phyloP scores from a whole-genome alignment of 2,329 filamentous ascomycete species.

The Akanthomyces dipterigenus region DNA sequence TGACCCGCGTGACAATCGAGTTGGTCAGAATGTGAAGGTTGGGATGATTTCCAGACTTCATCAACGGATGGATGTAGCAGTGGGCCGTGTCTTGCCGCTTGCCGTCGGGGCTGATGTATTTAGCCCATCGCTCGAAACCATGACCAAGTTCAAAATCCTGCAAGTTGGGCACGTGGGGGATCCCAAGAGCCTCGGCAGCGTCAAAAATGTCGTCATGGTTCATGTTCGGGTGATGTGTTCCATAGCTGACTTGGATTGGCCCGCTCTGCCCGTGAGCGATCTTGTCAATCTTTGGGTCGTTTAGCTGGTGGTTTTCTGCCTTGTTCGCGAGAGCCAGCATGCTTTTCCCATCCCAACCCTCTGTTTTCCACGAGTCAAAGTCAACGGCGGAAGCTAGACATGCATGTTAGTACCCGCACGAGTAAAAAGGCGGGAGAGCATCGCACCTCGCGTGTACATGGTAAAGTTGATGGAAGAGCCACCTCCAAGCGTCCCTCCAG shows the following conservation, averaged over 20 bases:
- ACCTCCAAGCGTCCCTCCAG: slow-evolving; percentile 24
- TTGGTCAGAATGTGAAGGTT: slow-evolving; percentile 50
- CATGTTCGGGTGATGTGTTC: slow-evolving; percentile 31
- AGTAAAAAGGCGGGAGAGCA: no score
- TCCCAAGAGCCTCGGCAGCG: slow-evolving; percentile 38
- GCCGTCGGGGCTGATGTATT: slow-evolving; percentile 43
- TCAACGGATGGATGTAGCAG: slow-evolving; percentile 44
- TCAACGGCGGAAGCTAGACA: slow-evolving; percentile 21
- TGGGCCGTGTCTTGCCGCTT: slow-evolving; percentile 47
- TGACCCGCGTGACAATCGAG: slow-evolving; percentile 44
- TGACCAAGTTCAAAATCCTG: slow-evolving; percentile 35
- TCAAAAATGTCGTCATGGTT: slow-evolving; percentile 43
- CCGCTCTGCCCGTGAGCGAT: slow-evolving; percentile 40
- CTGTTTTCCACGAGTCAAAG: slow-evolving; percentile 45
- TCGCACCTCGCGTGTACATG: slow-evolving; percentile 22
- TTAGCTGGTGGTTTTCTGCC: slow-evolving; percentile 44
- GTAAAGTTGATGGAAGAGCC: slow-evolving; percentile 28
- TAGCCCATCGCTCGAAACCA: slow-evolving; percentile 31
- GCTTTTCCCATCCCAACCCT: slow-evolving; percentile 44
- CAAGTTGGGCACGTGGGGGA: slow-evolving; percentile 40
- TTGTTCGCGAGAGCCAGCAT: slow-evolving; percentile 44
- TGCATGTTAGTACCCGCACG: not conserved
- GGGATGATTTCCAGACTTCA: slow-evolving; percentile 38
- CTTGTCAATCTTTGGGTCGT: slow-evolving; percentile 22
- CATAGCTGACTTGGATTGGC: slow-evolving; percentile 43